Evolutionary conservation across 2,329 filamentous ascomycete species (phyloP).

Genomic region (Talaromyces pinophilus): DNA sequence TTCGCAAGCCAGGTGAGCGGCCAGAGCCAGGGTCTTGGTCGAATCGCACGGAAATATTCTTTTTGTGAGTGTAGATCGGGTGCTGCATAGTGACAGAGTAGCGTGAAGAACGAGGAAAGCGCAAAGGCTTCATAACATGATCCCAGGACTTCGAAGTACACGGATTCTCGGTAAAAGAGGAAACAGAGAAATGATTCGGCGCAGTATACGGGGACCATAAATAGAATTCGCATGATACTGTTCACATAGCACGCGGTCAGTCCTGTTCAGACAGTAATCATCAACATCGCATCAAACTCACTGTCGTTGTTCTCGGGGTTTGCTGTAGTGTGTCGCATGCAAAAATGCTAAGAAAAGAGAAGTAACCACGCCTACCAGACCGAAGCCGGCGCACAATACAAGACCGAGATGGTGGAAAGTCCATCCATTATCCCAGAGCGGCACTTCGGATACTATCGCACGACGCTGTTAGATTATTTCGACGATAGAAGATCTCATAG

Average conservation of each 20-base stretch:
- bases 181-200: constrained; percentile 72
- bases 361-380: constrained; percentile 52
- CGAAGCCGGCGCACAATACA: constrained; percentile 56
- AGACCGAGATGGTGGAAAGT: constrained; percentile 61
- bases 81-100: constrained; percentile 78
- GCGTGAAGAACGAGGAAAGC: constrained; percentile 81
- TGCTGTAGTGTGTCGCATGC: constrained; percentile 62
- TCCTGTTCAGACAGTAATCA: background rate
- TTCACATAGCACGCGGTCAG: background rate
- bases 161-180: constrained; percentile 71
- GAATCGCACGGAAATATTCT: constrained; percentile 71
- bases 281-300: constrained; percentile 35
- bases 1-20: constrained; percentile 70
- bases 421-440: constrained; percentile 54
- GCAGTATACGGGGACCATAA: constrained; percentile 83
- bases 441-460: constrained; percentile 47
- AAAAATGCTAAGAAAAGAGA: constrained; percentile 57
- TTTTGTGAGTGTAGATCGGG: constrained; percentile 79
- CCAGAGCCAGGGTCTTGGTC: constrained; percentile 72
- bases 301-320: constrained; percentile 62
- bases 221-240: constrained; percentile 82
- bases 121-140: constrained; percentile 90
- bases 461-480: background rate
- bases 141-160: constrained; percentile 78
- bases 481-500: background rate